phyloP scores from a whole-genome alignment of 805 yeast genomes.

The Candida schatavii region DNA sequence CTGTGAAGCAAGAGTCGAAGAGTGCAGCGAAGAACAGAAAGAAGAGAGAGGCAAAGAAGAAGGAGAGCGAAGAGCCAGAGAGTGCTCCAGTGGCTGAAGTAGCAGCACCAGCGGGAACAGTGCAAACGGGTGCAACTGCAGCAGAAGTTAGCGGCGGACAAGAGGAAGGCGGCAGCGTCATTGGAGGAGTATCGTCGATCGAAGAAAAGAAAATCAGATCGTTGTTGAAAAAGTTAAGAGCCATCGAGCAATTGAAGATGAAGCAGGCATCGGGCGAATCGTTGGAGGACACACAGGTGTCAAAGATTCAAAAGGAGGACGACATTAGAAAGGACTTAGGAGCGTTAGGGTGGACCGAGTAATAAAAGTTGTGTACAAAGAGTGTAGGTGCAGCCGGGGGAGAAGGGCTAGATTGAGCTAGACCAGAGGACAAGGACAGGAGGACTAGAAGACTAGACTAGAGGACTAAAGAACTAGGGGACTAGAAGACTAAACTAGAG shows the following conservation, averaged over 20 bases:
- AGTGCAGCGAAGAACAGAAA: slow-evolving; percentile 71
- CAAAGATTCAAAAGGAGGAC: slow-evolving; percentile 84
- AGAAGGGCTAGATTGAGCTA: too few species aligned
- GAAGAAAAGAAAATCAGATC: slow-evolving; percentile 94
- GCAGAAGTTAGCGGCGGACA: slow-evolving; percentile 29
- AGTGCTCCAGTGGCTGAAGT: slow-evolving; percentile 6
- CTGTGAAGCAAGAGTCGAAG: slow-evolving; percentile 46
- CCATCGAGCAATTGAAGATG: slow-evolving; percentile 87
- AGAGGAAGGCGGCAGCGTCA: slow-evolving; percentile 38
- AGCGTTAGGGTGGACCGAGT: slow-evolving; percentile 64
- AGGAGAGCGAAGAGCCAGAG: slow-evolving; percentile 11
- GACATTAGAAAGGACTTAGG: slow-evolving; percentile 73
- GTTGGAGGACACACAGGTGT: slow-evolving; percentile 88
- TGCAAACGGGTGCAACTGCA: slow-evolving; percentile 9
- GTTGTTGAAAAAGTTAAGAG: slow-evolving; percentile 86
- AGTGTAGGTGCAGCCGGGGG: too few species aligned
- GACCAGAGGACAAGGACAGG: too few species aligned
- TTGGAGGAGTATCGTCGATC: slow-evolving; percentile 63
- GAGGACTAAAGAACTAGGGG: too few species aligned
- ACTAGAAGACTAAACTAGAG: too few species aligned
- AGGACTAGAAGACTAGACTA: too few species aligned
- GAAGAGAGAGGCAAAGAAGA: slow-evolving; percentile 63
- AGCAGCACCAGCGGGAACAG: slow-evolving; percentile 10
- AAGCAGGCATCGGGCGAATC: slow-evolving; percentile 81
- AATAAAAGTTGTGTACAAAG: slow-evolving; percentile 10